Evolutionary conservation across 2,329 filamentous ascomycete species (phyloP), one percentile per base, ranked within the genome.

Genomic region (Coniochaeta ligniaria): DNA sequence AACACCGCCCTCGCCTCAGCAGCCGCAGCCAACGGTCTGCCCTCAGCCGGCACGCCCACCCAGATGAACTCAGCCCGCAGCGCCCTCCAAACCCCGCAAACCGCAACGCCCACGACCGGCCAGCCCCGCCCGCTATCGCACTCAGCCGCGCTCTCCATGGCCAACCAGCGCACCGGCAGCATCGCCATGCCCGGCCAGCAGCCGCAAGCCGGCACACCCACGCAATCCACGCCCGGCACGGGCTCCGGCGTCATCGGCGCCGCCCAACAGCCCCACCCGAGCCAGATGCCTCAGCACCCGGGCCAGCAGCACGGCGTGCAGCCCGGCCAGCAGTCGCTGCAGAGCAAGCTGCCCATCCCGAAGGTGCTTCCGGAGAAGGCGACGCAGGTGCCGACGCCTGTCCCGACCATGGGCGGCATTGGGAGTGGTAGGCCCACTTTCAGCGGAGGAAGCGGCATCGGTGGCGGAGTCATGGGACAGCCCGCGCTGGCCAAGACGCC

Each of bases 381-480:
- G 54, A 85, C 88, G 7, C 81, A 86, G 59, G 80, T 88, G 50
- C 91, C 91, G 5, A 83, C 87, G 63, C 88, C 92, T 1, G 92
- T 96, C 24, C 74, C 82, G 12, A 88, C 94, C 35, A 80, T 78
- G 20, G 82, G 82, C n/a, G 87, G 83, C 43, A 78, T 82, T 22
- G 77, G 85, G 75, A 65, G 84, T 77, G 71, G 84, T 76, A 87
- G 95, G 8, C 95, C 95, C n/a, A 96, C 94, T 0, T 83, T 95
- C 69, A 87, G 86, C 20, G 89, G 89, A 57, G 92, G 92, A 24
- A 87, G 85, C 59, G 90, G 90, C 64, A 87, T 87, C 7, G 83
- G 89, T 0, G 89, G 89, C 59, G 92, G 92, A 59, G 88, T 95
- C 57, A 90, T 97, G 83, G 88, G 88, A 58, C 92, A 96, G 69